Evolutionary conservation across 176 grass and related monocot species (phyloP), one percentile per base, ranked within the genome.

Genomic region (Triticum monococcum): DNA sequence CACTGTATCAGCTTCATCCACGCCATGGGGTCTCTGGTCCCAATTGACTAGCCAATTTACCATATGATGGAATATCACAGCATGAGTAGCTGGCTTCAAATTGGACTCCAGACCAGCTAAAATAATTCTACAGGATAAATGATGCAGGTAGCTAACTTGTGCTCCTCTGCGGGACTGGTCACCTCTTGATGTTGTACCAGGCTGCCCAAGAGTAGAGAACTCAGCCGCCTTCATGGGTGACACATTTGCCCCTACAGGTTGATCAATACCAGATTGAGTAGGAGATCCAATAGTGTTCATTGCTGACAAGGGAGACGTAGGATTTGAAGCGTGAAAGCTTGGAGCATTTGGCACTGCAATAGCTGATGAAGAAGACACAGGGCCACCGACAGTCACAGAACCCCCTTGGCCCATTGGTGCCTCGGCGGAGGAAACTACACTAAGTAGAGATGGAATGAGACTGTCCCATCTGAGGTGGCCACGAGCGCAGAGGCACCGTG

Each of bases 1-100:
- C 70, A 86, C 36, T 72, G 66, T 30, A 61, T 91, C 86, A 83
- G 54, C 66, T 56, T 81, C 93, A 48, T 95, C 95, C 57, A 80
- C 38, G 25, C 73, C 88, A 68, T 78, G 86, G 0, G 80, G 85
- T 67, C 86, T 93, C 69, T 92, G 93, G 66, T 98, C 92, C 93
- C 91, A 99, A 61, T 94, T 94, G 79, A 94, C 93, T 48, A 99
- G 38, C 94, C 94, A 99, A 92, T 91, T 91, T 40, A 99, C 86
- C 94, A 94, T 96, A 82, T 89, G 84, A 76, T 89, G 92, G 70
- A 99, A 99, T 75, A 92, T 94, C 45, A 92, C 93, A 77, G 82
- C 64, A 89, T 99, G 90, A 72, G 97, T 99, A 63, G 88, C 86
- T 84, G 97, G 92, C 86, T 96, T 99, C 48, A 94, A 84, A 86